Percentiles rank a stretch among this genome's conserved stretches.
phyloP scores from a whole-genome alignment of 495 filamentous ascomycete species.

The Penicillium lividum region DNA sequence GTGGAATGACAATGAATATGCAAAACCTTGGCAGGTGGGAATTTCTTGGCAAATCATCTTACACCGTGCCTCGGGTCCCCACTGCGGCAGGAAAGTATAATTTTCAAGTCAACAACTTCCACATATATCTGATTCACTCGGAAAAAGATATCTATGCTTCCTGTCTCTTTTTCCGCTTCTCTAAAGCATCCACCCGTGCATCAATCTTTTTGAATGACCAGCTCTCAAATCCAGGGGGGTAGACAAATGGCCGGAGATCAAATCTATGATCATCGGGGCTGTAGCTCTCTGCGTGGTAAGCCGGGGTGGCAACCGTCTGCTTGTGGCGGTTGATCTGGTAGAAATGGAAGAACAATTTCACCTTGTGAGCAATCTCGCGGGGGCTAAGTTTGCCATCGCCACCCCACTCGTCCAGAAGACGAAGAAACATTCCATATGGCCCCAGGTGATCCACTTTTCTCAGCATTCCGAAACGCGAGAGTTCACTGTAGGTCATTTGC shows the following conservation, averaged over 20 bases:
- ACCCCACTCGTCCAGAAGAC: constrained; percentile 15
- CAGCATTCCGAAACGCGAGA: constrained; percentile 14
- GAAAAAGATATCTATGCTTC: not conserved
- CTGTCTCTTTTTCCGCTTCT: constrained; percentile 12
- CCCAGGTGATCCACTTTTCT: constrained; percentile 14
- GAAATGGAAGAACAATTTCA: constrained; percentile 17
- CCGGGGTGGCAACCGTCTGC: constrained; percentile 15
- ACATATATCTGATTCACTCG: not conserved
- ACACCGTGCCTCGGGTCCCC: not conserved
- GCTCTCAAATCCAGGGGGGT: constrained; percentile 15
- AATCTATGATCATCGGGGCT: constrained; percentile 17
- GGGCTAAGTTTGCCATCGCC: constrained; percentile 14
- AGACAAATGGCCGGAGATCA: constrained; percentile 15
- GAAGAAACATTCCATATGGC: constrained; percentile 16
- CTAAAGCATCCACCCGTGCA: constrained; percentile 10
- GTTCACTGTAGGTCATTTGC: constrained; percentile 15
- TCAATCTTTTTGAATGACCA: constrained; percentile 17
- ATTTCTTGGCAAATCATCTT: not conserved
- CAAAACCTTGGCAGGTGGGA: not conserved
- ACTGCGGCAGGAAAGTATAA: not conserved
- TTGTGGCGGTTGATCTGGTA: constrained; percentile 18
- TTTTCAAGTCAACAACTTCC: not conserved
- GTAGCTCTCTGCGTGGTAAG: constrained; percentile 16
- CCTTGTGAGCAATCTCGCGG: constrained; percentile 12
- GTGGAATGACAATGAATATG: not conserved